Evolutionary conservation across 352 stramenopile species (phyloP), one percentile per base, ranked within the genome.

Genomic region (Pythium diclinum): DNA sequence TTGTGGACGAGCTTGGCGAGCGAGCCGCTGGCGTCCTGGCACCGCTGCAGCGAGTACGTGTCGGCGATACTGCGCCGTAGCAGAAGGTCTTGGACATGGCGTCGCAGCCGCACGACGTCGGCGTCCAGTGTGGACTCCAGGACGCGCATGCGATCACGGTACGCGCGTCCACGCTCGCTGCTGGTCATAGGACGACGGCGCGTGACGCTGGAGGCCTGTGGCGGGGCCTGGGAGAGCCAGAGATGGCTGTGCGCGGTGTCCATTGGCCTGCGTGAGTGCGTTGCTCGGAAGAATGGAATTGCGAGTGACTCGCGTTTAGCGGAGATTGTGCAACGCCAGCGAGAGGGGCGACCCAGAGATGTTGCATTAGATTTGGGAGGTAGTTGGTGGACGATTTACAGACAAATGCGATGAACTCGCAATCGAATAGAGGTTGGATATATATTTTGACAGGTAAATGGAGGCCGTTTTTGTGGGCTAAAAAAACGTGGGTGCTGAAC

Each of bases 71-170:
- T 61, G 47, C 56, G 56, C 5, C 48, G 56, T 16, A 53, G 16
- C 3, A 65, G 36, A 1, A 65, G 40, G 30, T 69, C 23, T 0
- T 28, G n/a, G n/a, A 69, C 56, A n/a, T 28, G n/a, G 33, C 71
- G 69, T 6, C 75, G 67, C 19, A 75, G 71, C 53, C 74, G 30
- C 33, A 72, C 62, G n/a, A 69, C 65, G 47, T 76, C 61, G 16
- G 55, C 59, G 17, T 74, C 65, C 47, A 77, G 77, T 59, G 69
- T 68, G 14, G 68, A 59, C 34, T 44, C 59, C 10, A 64, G 79
- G 36, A 72, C 69, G 16, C 23, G 48, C 56, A 81, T 79, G 49
- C 61, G 61, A 19, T 52, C 65, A 14, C 65, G 59, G 59, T 67
- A 72, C 28, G 36, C 61, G 44, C 61, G 53, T 19, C 61, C 61